Evolutionary conservation across 2,329 filamentous ascomycete species (phyloP).

Genomic region (Rhytidhysteron rufulum): DNA sequence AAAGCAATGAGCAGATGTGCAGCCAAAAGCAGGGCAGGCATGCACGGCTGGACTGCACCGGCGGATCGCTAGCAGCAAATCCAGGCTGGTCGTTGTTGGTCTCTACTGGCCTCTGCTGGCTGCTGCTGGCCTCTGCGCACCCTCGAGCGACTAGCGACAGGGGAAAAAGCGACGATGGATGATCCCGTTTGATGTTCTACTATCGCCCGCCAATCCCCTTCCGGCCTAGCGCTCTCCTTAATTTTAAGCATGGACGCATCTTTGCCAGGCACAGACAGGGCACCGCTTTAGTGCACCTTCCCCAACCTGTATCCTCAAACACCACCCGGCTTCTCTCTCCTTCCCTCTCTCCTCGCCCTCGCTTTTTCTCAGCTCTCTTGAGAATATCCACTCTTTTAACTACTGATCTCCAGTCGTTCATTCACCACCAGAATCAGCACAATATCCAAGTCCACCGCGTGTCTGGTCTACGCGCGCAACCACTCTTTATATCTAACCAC

Average conservation of each 20-base stretch:
- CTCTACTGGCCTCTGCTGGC: no score
- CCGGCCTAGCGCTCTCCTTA: neutral
- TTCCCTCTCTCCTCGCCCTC: neutral
- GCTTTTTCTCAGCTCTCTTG: neutral
- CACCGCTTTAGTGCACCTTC: no score
- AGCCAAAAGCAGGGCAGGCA: neutral
- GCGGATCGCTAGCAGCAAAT: neutral
- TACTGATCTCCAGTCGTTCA: constrained; percentile 1
- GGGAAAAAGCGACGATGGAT: no score
- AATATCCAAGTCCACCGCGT: no score
- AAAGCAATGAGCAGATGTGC: neutral
- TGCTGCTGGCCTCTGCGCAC: no score
- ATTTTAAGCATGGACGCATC: neutral
- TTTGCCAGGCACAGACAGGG: no score
- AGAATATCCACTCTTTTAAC: constrained; percentile 2
- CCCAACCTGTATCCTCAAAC: neutral
- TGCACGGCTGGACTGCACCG: neutral
- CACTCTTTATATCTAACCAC: constrained; percentile 24
- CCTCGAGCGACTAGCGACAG: no score
- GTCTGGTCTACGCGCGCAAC: constrained; percentile 33
- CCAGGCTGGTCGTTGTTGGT: neutral
- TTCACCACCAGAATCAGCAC: neutral
- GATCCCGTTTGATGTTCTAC: neutral
- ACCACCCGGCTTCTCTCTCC: neutral
- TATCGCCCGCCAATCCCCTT: neutral